Evolutionary conservation across 352 stramenopile genomes (phyloP).

Genomic region (Pythium phragmiticola): DNA sequence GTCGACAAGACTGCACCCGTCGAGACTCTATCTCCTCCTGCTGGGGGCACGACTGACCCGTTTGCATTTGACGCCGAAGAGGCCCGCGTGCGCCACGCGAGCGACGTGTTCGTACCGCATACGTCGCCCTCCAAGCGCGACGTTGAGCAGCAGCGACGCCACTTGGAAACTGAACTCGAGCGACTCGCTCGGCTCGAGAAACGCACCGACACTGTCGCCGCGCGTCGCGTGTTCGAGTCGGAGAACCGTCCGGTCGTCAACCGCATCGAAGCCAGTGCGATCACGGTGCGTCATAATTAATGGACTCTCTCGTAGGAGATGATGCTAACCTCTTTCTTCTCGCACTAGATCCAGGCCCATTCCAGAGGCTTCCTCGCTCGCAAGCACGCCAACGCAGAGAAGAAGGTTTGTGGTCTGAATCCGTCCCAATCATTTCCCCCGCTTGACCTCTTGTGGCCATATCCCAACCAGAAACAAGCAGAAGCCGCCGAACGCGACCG

Average conservation of each 20-base stretch:
- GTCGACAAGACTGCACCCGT: neutral
- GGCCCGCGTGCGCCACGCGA: slow-evolving; percentile 43
- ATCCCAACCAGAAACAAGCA: slow-evolving; percentile 8
- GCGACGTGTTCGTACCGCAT: slow-evolving; percentile 65
- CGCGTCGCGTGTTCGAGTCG: slow-evolving; percentile 26
- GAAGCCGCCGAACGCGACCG: slow-evolving; percentile 4
- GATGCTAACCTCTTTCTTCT: neutral
- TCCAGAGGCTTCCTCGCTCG: slow-evolving; percentile 54
- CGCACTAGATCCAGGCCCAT: slow-evolving; percentile 59
- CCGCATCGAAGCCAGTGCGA: slow-evolving; percentile 50
- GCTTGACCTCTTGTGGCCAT: no score
- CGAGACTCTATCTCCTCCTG: neutral
- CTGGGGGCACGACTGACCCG: slow-evolving; percentile 23
- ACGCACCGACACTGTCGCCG: slow-evolving; percentile 18
- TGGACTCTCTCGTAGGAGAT: neutral
- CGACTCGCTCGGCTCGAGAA: slow-evolving; percentile 36
- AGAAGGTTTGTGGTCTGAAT: slow-evolving; percentile 11
- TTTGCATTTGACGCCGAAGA: slow-evolving; percentile 61
- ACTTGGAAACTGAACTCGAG: slow-evolving; percentile 39
- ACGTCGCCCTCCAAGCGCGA: slow-evolving; percentile 18
- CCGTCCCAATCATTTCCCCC: neutral
- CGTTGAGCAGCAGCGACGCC: slow-evolving; percentile 39
- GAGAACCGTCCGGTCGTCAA: slow-evolving; percentile 30
- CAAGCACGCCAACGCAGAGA: slow-evolving; percentile 29
- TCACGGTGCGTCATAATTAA: slow-evolving; percentile 27